A percentile compares a stretch with the other conserved stretches of the same genome.
phyloP scores from a whole-genome alignment of 202 grass and related monocot genomes.

The Zizania palustris region DNA sequence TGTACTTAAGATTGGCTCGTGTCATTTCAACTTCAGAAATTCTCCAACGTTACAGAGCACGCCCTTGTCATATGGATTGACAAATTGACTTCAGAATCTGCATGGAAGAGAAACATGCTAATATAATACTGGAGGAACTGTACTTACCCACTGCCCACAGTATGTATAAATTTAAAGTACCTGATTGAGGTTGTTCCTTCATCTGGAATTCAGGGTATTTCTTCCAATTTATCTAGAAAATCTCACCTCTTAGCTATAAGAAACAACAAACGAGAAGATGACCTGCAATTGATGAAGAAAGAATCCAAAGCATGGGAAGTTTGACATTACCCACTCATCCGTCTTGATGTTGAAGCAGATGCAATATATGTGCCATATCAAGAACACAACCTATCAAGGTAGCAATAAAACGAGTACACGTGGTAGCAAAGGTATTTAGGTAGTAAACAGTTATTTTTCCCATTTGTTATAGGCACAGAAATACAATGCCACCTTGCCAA shows the following conservation, averaged over 20 bases:
- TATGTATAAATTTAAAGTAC: conserved; percentile 39
- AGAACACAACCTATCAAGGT: conserved; percentile 64
- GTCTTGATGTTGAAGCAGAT: conserved; percentile 98
- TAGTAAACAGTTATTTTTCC: conserved; percentile 11
- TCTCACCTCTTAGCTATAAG: conserved; percentile 60
- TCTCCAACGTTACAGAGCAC: conserved; percentile 71
- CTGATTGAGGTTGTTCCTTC: conserved; percentile 63
- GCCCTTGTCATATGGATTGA: conserved; percentile 91
- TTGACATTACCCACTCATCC: conserved; percentile 94
- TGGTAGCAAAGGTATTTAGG: conserved; percentile 1
- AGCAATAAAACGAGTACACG: conserved; percentile 15
- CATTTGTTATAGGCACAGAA: conserved; percentile 2
- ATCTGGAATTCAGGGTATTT: conserved; percentile 94
- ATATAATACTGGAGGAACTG: not conserved
- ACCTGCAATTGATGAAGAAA: conserved; percentile 71
- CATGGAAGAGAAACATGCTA: conserved; percentile 24
- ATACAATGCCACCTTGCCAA: conserved; percentile 12
- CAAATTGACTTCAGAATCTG: conserved; percentile 65
- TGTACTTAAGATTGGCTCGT: conserved; percentile 37
- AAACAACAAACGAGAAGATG: conserved; percentile 55
- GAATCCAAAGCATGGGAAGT: conserved; percentile 70
- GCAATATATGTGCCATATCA: conserved; percentile 91
- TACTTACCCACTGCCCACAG: too few species aligned
- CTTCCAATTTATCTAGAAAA: conserved; percentile 98
- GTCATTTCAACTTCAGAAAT: conserved; percentile 66